These are phyloP conservation scores for Suaeda aralocaspica DNA, from an alignment of 148 eudicot genomes.

Conservation along the genomic window DNA sequence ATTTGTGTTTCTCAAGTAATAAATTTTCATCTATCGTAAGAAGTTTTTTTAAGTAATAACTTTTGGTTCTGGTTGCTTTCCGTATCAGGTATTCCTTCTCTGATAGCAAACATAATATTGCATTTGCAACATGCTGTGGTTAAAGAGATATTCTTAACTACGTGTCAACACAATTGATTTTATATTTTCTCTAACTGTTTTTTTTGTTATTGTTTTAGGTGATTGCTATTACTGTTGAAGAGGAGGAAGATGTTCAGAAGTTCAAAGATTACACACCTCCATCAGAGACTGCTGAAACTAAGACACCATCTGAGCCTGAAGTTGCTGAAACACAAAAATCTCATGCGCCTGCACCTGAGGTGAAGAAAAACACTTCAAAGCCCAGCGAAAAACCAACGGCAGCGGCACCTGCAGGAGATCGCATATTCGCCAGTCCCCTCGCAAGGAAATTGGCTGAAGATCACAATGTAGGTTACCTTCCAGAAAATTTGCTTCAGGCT, in stretches of 20 bases:
- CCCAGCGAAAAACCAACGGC: slow-evolving; percentile 40
- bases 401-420: slow-evolving; percentile 63
- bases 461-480: slow-evolving; percentile 43
- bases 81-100: too few relatives aligned
- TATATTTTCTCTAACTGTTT: slow-evolving; percentile 6
- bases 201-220: slow-evolving; percentile 36
- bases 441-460: slow-evolving; percentile 95
- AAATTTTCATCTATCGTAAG: too few relatives aligned
- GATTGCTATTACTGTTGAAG: slow-evolving; percentile 93
- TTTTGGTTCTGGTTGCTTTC: too few relatives aligned
- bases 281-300: slow-evolving; percentile 47
- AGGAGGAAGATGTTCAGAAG: slow-evolving; percentile 70
- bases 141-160: too few relatives aligned
- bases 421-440: slow-evolving; percentile 93
- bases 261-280: slow-evolving; percentile 77
- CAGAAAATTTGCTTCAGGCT: slow-evolving; percentile 9
- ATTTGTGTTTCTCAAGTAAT: too few relatives aligned
- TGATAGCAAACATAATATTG: too few relatives aligned
- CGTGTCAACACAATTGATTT: background rate
- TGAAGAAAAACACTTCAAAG: slow-evolving; percentile 46
- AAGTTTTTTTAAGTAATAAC: too few relatives aligned
- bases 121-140: too few relatives aligned
- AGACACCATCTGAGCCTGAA: slow-evolving; percentile 51
- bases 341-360: slow-evolving; percentile 38
- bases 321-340: slow-evolving; percentile 51